Base-by-base conservation (phyloP, 768 basidiomycete species). In the Kwoniella pini region DNA sequence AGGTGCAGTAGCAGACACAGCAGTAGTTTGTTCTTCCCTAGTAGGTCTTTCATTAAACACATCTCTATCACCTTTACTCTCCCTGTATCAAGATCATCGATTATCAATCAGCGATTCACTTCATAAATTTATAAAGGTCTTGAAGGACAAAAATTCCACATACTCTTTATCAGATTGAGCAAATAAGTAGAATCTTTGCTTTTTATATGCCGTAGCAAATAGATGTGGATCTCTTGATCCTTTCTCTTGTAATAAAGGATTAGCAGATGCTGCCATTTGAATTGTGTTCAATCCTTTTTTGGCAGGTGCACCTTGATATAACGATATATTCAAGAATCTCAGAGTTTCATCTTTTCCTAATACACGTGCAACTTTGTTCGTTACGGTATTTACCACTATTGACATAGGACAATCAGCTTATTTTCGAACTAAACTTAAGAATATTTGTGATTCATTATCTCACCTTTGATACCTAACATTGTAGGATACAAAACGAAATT, bases 31-130 rank as follows among this genome's bases (percentile, higher is more conserved):
- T 73, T 99, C 96, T 75, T 98, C 96, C 51, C 93, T 85, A 0
- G 95, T 98, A 2, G 96, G 96, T 45, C 89, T 85, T 79, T 99
- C 96, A 78, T 99, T 99, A 85, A 97, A 98, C 55, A 99, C 87
- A 68, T 99, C 96, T 58, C 96, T 87, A 65, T 98, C 95, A 7
- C 79, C 81, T 1, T 85, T 85, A 43, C 59, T 61, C 38, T 61
- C 59, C 30, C 59, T 61, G 27, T 22, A 42, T 36, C 33, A 15
- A 36, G n/a, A n/a, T n/a, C n/a, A n/a, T n/a, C n/a, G n/a, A n/a
- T n/a, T n/a, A n/a, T n/a, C n/a, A n/a, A n/a, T n/a, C n/a, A n/a
- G n/a, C n/a, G n/a, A n/a, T n/a, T n/a, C n/a, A n/a, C 22, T 3
- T 17, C 11, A 3, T 3, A 36, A 54, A 27, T 19, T 6, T 19